A percentile compares a stretch with the other conserved stretches of the same genome.
Evolutionary conservation across 805 yeast species (phyloP).

Genomic region (Myxozyma udenii): DNA sequence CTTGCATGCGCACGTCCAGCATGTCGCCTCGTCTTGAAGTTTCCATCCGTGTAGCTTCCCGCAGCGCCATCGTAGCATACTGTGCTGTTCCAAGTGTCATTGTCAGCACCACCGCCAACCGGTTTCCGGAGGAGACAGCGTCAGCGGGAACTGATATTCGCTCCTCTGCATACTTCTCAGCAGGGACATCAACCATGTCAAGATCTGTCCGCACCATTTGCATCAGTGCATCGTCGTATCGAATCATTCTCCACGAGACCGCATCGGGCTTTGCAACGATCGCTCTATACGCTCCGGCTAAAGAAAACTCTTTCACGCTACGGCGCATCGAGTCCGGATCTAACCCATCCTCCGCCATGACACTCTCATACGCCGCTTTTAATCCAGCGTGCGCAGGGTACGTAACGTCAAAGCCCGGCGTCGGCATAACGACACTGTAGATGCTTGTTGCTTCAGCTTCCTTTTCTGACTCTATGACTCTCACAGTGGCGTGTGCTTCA

Average conservation of each 20-base stretch:
- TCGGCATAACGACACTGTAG: constrained; percentile 86
- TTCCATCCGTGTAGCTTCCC: constrained; percentile 28
- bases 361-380: constrained; percentile 51
- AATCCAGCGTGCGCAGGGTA: constrained; percentile 64
- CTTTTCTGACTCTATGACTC: constrained; percentile 73
- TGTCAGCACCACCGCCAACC: constrained; percentile 68
- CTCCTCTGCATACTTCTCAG: background rate
- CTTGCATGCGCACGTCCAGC: constrained; percentile 21
- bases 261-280: constrained; percentile 63
- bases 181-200: constrained; percentile 44
- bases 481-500: constrained; percentile 60
- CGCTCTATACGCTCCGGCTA: constrained; percentile 84
- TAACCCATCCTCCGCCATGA: constrained; percentile 74
- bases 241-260: constrained; percentile 59
- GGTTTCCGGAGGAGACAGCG: constrained; percentile 41
- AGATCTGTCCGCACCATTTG: constrained; percentile 78
- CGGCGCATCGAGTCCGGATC: constrained; percentile 85
- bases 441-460: constrained; percentile 60
- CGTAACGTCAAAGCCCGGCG: constrained; percentile 90
- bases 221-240: constrained; percentile 62
- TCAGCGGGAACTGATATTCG: background rate
- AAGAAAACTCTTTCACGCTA: constrained; percentile 80
- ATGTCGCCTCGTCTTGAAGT: constrained; percentile 30
- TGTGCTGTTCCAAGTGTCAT: constrained; percentile 80
- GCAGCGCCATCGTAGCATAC: constrained; percentile 95